These are phyloP conservation scores for Erigeron canadensis DNA, from an alignment of 129 eudicot species.

Conservation along the genomic window DNA sequence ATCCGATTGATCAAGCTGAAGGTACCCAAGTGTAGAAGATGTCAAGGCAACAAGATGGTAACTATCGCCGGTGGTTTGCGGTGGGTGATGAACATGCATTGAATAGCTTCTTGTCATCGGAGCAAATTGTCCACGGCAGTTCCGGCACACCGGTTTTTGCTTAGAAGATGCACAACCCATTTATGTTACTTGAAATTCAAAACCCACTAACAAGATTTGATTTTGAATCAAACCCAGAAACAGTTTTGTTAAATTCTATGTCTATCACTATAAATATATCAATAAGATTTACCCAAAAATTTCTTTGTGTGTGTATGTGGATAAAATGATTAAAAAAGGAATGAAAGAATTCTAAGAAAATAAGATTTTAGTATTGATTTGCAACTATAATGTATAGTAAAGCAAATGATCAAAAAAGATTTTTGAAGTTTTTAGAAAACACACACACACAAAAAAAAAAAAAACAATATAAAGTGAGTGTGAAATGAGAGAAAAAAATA, in stretches of 20 bases:
- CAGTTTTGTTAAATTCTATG: not conserved
- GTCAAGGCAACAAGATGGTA: conserved; percentile 68
- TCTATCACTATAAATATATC: conserved; percentile 12
- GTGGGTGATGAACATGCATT: conserved; percentile 70
- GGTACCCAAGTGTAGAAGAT: conserved; percentile 68
- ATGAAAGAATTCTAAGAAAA: not conserved
- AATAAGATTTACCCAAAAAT: conserved; percentile 1
- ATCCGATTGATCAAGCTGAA: conserved; percentile 36
- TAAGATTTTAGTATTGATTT: not conserved
- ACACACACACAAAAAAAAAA: too few species aligned
- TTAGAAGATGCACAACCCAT: conserved; percentile 93
- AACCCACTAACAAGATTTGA: not conserved
- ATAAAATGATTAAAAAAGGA: not conserved
- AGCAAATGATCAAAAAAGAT: too few species aligned
- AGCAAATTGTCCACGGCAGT: conserved; percentile 50
- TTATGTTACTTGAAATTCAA: not conserved
- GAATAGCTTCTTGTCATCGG: conserved; percentile 77
- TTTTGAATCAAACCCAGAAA: conserved; percentile 5
- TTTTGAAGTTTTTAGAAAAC: too few species aligned
- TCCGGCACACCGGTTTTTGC: conserved; percentile 55
- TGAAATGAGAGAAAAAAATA: not conserved
- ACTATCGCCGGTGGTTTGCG: conserved; percentile 42
- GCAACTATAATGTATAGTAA: not conserved
- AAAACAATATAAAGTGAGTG: not conserved
- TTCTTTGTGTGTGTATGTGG: conserved; percentile 14